Evolutionary conservation across 2,329 filamentous ascomycete genomes (phyloP).

Genomic region (Pseudopithomyces maydicus): DNA sequence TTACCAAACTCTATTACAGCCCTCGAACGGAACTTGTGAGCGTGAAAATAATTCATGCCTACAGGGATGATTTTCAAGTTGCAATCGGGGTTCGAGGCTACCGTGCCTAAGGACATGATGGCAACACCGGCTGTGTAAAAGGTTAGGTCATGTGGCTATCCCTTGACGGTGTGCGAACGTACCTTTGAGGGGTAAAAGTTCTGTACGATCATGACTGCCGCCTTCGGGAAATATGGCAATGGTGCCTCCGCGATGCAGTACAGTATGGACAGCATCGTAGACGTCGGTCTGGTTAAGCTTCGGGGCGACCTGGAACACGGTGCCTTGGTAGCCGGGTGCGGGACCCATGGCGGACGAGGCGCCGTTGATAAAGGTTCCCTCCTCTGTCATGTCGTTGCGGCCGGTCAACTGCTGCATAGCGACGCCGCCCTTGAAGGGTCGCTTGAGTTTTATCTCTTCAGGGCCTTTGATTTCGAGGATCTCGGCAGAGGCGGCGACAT

Average conservation of each 20-base stretch:
- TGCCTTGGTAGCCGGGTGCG: constrained; percentile 69
- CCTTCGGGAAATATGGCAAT: constrained; percentile 98
- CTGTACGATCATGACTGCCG: constrained; percentile 91
- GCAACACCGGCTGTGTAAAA: constrained; percentile 76
- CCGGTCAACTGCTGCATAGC: constrained; percentile 83
- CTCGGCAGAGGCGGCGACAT: constrained; percentile 79
- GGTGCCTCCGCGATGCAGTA: constrained; percentile 80
- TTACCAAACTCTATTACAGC: constrained; percentile 95
- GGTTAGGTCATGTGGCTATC: constrained; percentile 11
- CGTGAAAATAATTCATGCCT: constrained; percentile 99
- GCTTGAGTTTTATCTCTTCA: constrained; percentile 84
- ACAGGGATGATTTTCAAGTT: constrained; percentile 94
- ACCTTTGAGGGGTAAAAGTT: constrained; percentile 82
- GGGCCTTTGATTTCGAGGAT: constrained; percentile 80
- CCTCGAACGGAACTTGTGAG: constrained; percentile 95
- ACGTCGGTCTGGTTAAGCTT: constrained; percentile 94
- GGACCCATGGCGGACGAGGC: constrained; percentile 59
- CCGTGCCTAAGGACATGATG: constrained; percentile 92
- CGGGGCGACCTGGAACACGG: constrained; percentile 84
- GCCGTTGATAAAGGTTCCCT: constrained; percentile 65
- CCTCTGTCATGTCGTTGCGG: constrained; percentile 70
- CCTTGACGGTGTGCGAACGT: not conserved
- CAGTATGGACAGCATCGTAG: constrained; percentile 89
- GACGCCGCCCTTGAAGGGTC: constrained; percentile 78
- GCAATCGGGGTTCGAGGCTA: constrained; percentile 83